Percentiles rank a stretch among this genome's conserved stretches.
Evolutionary conservation across 1,284 basidiomycete genomes (phyloP).

Genomic region (Exobasidium rhododendri): DNA sequence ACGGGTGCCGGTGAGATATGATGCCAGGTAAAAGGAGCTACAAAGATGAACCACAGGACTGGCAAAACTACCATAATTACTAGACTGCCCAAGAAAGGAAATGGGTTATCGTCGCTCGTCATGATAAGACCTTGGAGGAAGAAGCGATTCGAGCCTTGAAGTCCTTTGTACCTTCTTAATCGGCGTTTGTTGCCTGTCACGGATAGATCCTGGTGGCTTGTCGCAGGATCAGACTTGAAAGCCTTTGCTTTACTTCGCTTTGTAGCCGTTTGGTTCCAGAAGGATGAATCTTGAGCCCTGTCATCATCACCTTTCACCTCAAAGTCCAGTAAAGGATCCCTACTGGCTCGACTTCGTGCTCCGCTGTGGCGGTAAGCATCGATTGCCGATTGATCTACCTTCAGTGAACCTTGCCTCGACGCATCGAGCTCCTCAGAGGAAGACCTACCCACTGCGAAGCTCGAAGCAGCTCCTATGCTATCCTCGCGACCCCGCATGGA

Average conservation of each 20-base stretch:
- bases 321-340: conserved; percentile 20
- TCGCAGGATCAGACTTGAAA: not conserved
- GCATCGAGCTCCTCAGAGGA: not conserved
- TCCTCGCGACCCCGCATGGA: not conserved
- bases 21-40: conserved; percentile 34
- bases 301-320: conserved; percentile 27
- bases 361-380: not conserved
- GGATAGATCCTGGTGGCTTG: not conserved
- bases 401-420: not conserved
- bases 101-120: conserved; percentile 41
- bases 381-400: conserved; percentile 1
- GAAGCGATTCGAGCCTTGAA: conserved; percentile 39
- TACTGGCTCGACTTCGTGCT: not conserved
- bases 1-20: conserved; percentile 37
- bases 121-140: conserved; percentile 38
- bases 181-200: conserved; percentile 3
- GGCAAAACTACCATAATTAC: conserved; percentile 33
- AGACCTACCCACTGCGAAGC: not conserved
- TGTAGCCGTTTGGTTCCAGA: not conserved
- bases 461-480: not conserved
- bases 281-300: conserved; percentile 17
- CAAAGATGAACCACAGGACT: conserved; percentile 45
- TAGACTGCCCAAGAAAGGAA: conserved; percentile 35
- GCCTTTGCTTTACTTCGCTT: not conserved
- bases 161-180: conserved; percentile 27